These are phyloP conservation scores for Penicillium sumatraense DNA, from an alignment of 2,329 filamentous ascomycete genomes.

Conservation along the genomic window DNA sequence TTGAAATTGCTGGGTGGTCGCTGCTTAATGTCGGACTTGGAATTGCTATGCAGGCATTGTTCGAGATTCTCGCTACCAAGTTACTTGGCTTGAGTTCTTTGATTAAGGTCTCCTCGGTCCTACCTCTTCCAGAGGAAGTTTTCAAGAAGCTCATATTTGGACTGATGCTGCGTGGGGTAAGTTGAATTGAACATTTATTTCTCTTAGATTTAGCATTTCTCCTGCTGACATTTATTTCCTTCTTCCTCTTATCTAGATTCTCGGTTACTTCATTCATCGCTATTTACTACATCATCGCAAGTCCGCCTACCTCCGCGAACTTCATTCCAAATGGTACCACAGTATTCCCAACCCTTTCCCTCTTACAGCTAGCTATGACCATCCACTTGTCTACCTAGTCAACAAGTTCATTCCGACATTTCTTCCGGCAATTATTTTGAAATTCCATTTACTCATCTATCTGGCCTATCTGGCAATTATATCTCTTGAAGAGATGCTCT, in stretches of 20 bases:
- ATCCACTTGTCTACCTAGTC: constrained; percentile 60
- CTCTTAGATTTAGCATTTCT: background rate
- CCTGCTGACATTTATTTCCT: constrained; percentile 13
- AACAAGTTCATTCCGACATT: constrained; percentile 61
- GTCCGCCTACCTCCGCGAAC: constrained; percentile 55
- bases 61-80: constrained; percentile 60
- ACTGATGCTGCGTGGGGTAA: constrained; percentile 62
- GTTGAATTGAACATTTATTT: constrained; percentile 10
- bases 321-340: constrained; percentile 63
- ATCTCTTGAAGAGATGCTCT: constrained; percentile 64
- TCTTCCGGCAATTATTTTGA: constrained; percentile 59
- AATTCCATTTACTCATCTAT: constrained; percentile 66
- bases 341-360: constrained; percentile 58
- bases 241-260: constrained; percentile 22
- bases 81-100: constrained; percentile 59
- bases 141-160: constrained; percentile 59
- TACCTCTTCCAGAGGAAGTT: constrained; percentile 68
- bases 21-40: constrained; percentile 60
- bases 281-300: constrained; percentile 73
- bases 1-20: constrained; percentile 59
- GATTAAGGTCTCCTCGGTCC: constrained; percentile 60
- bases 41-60: constrained; percentile 56
- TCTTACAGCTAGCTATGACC: constrained; percentile 64
- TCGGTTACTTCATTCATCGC: constrained; percentile 72
- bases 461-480: constrained; percentile 58